These are phyloP conservation scores for Saccharomyces hybrid DNA, from an alignment of 1,139 yeast species.

Conservation along the genomic window DNA sequence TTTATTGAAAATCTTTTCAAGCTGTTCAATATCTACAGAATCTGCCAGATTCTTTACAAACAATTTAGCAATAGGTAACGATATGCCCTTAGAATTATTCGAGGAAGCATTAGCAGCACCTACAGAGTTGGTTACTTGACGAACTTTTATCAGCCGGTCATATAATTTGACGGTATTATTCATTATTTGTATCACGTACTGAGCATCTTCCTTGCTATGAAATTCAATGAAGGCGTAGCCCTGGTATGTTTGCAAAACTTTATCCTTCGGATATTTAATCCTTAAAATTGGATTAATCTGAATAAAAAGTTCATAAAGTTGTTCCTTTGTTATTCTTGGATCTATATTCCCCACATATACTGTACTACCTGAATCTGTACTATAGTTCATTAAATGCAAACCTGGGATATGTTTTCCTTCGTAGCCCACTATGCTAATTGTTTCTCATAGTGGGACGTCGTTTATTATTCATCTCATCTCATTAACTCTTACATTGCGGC, in stretches of 20 bases:
- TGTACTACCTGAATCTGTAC: slow-evolving; percentile 50
- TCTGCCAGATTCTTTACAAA: slow-evolving; percentile 68
- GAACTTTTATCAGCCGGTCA: slow-evolving; percentile 57
- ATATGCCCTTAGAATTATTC: not conserved
- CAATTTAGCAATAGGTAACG: slow-evolving; percentile 65
- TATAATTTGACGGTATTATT: slow-evolving; percentile 45
- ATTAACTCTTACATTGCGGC: no score
- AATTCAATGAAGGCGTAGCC: slow-evolving; percentile 89
- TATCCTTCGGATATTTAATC: slow-evolving; percentile 72
- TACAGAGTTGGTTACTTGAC: slow-evolving; percentile 29
- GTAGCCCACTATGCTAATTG: not conserved
- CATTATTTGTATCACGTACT: slow-evolving; percentile 59
- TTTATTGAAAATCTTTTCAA: slow-evolving; percentile 53
- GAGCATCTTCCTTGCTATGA: slow-evolving; percentile 51
- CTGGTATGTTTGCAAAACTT: slow-evolving; percentile 61
- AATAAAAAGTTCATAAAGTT: slow-evolving; percentile 71
- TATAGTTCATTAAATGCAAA: not conserved
- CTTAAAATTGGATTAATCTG: slow-evolving; percentile 77
- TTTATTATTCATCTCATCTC: no score
- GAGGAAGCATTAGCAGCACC: slow-evolving; percentile 10
- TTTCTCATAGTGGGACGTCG: no score
- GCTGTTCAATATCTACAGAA: slow-evolving; percentile 53
- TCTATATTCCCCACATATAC: slow-evolving; percentile 82
- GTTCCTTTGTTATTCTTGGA: slow-evolving; percentile 55
- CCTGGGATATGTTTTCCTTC: not conserved